Base-by-base conservation (phyloP, 495 filamentous ascomycete species). In the Xylaria castorea region DNA sequence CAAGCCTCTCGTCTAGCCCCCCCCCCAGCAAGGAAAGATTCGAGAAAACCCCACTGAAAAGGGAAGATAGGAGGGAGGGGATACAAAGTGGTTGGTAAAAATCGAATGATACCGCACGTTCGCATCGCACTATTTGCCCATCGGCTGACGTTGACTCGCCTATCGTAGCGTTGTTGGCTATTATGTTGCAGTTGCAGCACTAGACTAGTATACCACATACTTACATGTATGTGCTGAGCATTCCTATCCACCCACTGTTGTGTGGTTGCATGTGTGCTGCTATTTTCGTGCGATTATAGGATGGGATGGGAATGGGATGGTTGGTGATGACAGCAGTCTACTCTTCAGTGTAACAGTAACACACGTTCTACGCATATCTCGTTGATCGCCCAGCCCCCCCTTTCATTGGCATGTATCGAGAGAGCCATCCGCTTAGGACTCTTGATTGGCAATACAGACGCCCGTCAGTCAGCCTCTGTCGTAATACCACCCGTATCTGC, bases 361-460 rank as follows among this genome's bases (percentile, higher is more conserved):
- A 57, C 66, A 30, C 22, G 27, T 51, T 51, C 27, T 46, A n/a
- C n/a, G 30, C 9, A 9, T 51, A 1, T 25, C 20, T 64, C 22
- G 38, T 25, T 32, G 46, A 9, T 38, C 27, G 9, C 64, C 64
- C 64, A 46, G 40, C 63, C 63, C 25, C 51, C 46, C 11, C 20
- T 22, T 57, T 36, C 14, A 38, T 38, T 50, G 48, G 34, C 34
- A 42, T 44, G 9, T 18, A 48, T 36, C 11, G 9, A 42, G 48
- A 40, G 50, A 18, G 50, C 11, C n/a, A 64, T 57, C n/a, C 11
- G 12, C 46, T 42, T 36, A 16, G 30, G 30, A 18, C n/a, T n/a
- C 46, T 68, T 68, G 66, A 68, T 68, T 68, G 66, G 66, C 66
- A 68, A 57, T 68, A 68, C 50, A 55, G 66, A 36, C 66, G 66